Evolutionary conservation across 2,329 filamentous ascomycete genomes (phyloP).

Genomic region (Aspergillus ruber): DNA sequence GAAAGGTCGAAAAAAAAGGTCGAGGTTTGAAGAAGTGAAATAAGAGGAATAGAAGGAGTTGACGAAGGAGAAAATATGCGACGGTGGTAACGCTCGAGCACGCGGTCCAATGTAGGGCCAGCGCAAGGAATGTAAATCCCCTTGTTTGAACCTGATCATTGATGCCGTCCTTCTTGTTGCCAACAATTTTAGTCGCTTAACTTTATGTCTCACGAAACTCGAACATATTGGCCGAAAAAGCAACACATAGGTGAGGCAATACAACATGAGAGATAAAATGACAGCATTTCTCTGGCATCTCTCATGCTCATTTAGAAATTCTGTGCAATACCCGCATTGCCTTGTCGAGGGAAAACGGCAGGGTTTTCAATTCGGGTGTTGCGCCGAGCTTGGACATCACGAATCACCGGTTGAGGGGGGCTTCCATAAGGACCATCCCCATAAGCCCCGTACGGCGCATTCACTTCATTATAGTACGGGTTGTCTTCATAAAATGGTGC

Average conservation of each 20-base stretch:
- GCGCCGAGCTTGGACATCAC: conserved; percentile 83
- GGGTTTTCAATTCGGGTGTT: conserved; percentile 94
- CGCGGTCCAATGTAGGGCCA: no score
- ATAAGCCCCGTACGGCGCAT: conserved; percentile 46
- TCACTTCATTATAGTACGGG: conserved; percentile 48
- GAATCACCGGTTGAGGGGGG: conserved; percentile 72
- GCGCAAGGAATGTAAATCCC: no score
- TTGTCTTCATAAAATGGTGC: conserved; percentile 50
- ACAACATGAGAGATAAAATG: no score
- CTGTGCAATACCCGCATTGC: conserved; percentile 87
- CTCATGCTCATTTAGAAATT: conserved; percentile 64
- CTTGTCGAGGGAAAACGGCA: conserved; percentile 80
- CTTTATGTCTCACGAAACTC: no score
- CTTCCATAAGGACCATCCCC: conserved; percentile 49
- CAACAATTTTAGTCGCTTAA: no score
- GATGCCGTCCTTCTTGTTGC: no score
- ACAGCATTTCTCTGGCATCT: no score
- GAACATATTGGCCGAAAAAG: no score
- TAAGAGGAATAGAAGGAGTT: not conserved
- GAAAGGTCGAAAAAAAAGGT: not conserved
- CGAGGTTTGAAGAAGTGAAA: not conserved
- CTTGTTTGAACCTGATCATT: no score
- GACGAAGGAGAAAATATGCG: not conserved
- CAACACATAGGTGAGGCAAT: no score
- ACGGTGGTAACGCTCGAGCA: no score